Base-by-base conservation (phyloP, 2,329 filamentous ascomycete genomes). In the Pseudocercospora eumusae region DNA sequence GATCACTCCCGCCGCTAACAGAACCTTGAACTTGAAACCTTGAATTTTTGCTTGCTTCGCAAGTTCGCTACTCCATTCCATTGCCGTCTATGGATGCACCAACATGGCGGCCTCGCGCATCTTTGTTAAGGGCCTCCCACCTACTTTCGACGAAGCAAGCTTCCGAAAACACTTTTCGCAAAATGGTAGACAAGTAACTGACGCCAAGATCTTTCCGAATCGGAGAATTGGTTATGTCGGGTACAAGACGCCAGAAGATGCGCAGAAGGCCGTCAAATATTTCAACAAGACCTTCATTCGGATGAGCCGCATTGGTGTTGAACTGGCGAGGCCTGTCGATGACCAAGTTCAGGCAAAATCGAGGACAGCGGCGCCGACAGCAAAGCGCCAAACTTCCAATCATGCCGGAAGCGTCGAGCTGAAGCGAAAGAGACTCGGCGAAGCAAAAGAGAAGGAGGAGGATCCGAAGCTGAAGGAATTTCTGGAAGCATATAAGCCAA, bases 261-360 rank as follows among this genome's bases (percentile, higher is more conserved):
- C 95, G 60, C 82, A 85, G 61, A 86, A 88, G 73, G 93, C 95
- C 49, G 90, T 96, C 75, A 93, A 91, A 77, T 96, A 96, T 81
- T 97, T 97, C 83, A 93, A 99, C 82, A 91, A 86, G 75, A 89
- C 93, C 66, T 99, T 92, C 78, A 92, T 99, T 71, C 91, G 92
- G 70, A 95, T 97, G 90, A 96, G 93, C 61, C 96, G 89, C 80
- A 92, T 99, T 71, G 84, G 84, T 28, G 95, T 97, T 65, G 93
- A 97, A 79, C 80, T 95, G 73, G 95, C 95, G 60, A 88, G 86
- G 75, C 89, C 95, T 63, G 90, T 96, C 44, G 66, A 69, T 40
- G 70, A 36, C 21, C 56, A 53, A 25, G 45, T 33, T 27, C 27
- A 50, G 11, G 53, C 40, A 15, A 28, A 36, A 4, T 49, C 50